These are phyloP conservation scores for Penicillium psychrosexuale DNA, from an alignment of 2,329 filamentous ascomycete genomes.

Conservation along the genomic window DNA sequence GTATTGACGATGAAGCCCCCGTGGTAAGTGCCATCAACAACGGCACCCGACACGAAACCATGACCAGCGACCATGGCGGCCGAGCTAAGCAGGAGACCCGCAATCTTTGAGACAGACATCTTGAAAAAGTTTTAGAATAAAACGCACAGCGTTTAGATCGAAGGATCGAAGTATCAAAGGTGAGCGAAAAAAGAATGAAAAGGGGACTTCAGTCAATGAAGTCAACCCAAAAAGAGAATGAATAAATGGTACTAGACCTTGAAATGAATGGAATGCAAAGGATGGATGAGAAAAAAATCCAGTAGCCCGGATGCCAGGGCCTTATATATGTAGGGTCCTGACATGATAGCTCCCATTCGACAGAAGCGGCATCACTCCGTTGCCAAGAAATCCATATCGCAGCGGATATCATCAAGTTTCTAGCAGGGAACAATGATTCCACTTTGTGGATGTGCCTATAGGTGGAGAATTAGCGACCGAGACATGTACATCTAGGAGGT, in stretches of 20 bases:
- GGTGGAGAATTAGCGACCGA: slow-evolving; percentile 24
- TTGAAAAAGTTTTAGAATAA: slow-evolving; percentile 15
- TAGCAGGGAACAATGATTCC: slow-evolving; percentile 12
- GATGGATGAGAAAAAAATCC: slow-evolving; percentile 24
- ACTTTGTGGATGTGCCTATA: slow-evolving; percentile 14
- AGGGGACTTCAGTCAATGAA: slow-evolving; percentile 39
- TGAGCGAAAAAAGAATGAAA: slow-evolving; percentile 28
- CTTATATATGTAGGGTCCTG: slow-evolving; percentile 22
- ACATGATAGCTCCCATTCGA: slow-evolving; percentile 13
- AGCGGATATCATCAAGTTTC: slow-evolving; percentile 17
- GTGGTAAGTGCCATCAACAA: slow-evolving; percentile 38
- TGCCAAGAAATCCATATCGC: slow-evolving; percentile 18
- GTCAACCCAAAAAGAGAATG: slow-evolving; percentile 27
- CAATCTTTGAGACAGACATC: slow-evolving; percentile 37
- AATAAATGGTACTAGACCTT: slow-evolving; percentile 28
- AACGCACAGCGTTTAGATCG: slow-evolving; percentile 33
- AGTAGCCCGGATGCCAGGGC: slow-evolving; percentile 1
- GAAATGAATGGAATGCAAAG: slow-evolving; percentile 30
- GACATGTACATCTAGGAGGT: slow-evolving; percentile 23
- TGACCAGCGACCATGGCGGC: slow-evolving; percentile 40
- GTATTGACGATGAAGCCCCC: slow-evolving; percentile 41
- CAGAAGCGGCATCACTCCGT: slow-evolving; percentile 11
- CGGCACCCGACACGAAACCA: slow-evolving; percentile 37
- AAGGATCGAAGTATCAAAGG: slow-evolving; percentile 18
- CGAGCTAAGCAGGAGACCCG: slow-evolving; percentile 34